Base-by-base conservation (phyloP, 2,329 filamentous ascomycete genomes). In the Aspergillus texensis region DNA sequence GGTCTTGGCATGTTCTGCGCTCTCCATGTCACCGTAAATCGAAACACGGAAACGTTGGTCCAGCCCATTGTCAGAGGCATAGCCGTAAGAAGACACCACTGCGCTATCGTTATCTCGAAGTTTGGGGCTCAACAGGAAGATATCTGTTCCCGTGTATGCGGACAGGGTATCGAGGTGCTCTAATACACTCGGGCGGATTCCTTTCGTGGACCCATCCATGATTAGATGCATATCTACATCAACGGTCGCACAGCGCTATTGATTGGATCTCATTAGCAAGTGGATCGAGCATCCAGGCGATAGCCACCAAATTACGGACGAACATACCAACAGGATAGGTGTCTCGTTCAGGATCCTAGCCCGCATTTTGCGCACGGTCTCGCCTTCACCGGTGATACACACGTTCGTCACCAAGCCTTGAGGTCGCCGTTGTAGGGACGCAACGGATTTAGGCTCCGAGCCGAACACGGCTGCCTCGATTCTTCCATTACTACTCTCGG, bases 1-100 rank as follows among this genome's bases (percentile, higher is more conserved):
- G 21, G 94, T 97, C 85, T 99, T 99, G 61, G 95, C 95, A 79
- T 98, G 94, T 79, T 99, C 95, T 32, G 93, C 91, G 69, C 93
- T 97, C 81, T 98, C 89, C 79, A 95, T 90, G 76, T 99, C 95
- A 60, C 95, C 94, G 73, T 95, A 99, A 68, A 99, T 96, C 71
- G 93, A 91, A 65, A 97, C 90, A 75, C 94, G 89, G 83, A 96
- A 93, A 70, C 94, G 89, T 78, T 95, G 92, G 77, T 97, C 94
- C 71, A 89, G 83, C 72, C 92, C 90, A 70, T 91, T 91, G 73
- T 95, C 89, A 73, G 95, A 89, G 43, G 88, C 88, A 73, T 93
- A 91, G 34, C 87, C 87, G 75, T 89, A 88, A 68, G 91, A 93
- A 53, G 91, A 91, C 67, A 91, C 84, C 46, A 89, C 86, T 61